Conservation (phyloP, 2,329 filamentous ascomycete genomes). For the Sclerotiophoma versabilis region DNA sequence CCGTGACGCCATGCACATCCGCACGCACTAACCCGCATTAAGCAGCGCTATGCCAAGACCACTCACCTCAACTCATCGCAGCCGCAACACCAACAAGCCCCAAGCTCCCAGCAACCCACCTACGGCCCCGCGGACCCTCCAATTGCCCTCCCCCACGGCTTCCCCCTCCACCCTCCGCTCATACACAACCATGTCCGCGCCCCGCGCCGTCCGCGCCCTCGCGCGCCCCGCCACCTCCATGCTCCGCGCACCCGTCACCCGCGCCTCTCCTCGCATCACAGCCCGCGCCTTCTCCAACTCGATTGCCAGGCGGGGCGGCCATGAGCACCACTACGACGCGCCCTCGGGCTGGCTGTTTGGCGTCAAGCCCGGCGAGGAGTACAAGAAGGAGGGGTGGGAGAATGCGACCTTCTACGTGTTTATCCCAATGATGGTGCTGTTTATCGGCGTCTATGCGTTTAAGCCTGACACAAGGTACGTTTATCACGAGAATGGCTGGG, state of each 20-base stretch:
- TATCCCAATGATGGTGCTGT: conserved; percentile 60
- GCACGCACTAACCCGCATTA: conserved; percentile 20
- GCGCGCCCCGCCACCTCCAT: conserved; percentile 25
- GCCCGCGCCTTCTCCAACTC: conserved; percentile 35
- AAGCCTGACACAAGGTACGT: conserved; percentile 99
- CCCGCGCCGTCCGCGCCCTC: conserved; percentile 34
- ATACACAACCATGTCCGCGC: conserved; percentile 33
- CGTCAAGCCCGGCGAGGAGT: conserved; percentile 93
- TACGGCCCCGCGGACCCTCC: conserved; percentile 3
- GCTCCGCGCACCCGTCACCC: conserved; percentile 23
- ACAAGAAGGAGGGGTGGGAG: conserved; percentile 97
- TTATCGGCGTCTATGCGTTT: conserved; percentile 70
- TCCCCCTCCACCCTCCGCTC: conserved; percentile 6
- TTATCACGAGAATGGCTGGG: conserved; percentile 1
- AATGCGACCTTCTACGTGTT: conserved; percentile 83
- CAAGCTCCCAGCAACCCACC: conserved; percentile 10
- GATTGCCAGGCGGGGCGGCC: conserved; percentile 39
- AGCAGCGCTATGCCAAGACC: conserved; percentile 18
- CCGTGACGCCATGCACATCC: conserved; percentile 18
- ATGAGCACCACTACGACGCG: conserved; percentile 85
- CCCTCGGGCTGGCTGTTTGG: conserved; percentile 93
- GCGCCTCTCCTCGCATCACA: conserved; percentile 6
- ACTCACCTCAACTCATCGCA: conserved; percentile 17
- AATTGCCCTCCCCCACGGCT: background rate
- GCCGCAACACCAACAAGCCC: conserved; percentile 1